Evolutionary conservation across 2,329 filamentous ascomycete genomes (phyloP).

Genomic region (Ophiostoma ulmi): DNA sequence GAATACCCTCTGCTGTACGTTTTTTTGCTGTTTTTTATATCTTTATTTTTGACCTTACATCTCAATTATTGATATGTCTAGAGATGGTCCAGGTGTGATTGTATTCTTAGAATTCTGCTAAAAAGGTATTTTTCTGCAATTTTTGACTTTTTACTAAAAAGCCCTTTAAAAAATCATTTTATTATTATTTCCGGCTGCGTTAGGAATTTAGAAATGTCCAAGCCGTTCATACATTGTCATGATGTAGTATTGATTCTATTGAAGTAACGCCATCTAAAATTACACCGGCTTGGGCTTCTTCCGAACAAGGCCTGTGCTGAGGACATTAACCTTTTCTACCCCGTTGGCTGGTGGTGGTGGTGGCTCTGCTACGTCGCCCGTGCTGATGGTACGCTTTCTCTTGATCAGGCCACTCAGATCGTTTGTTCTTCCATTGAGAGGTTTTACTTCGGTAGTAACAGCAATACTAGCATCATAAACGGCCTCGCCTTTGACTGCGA

Average conservation of each 20-base stretch:
- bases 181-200: too few species aligned
- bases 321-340: conserved; percentile 32
- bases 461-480: conserved; percentile 26
- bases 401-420: conserved; percentile 47
- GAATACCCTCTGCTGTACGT: neutral
- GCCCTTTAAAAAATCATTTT: too few species aligned
- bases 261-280: neutral
- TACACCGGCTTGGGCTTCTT: conserved; percentile 50
- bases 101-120: neutral
- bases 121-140: neutral
- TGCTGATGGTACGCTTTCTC: conserved; percentile 28
- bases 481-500: conserved; percentile 44
- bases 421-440: conserved; percentile 32
- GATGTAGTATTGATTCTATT: neutral
- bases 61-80: too few species aligned
- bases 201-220: too few species aligned
- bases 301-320: conserved; percentile 41
- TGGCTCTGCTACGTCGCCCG: neutral
- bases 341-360: neutral
- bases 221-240: too few species aligned
- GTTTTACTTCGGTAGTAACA: conserved; percentile 9
- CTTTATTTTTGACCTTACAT: neutral
- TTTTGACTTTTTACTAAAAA: too few species aligned
- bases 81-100: neutral
- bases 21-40: neutral